A percentile compares a stretch with the other conserved stretches of the same genome.
These are phyloP conservation scores for Talaromyces thailandensis DNA, from an alignment of 495 filamentous ascomycete genomes.

Conservation along the genomic window DNA sequence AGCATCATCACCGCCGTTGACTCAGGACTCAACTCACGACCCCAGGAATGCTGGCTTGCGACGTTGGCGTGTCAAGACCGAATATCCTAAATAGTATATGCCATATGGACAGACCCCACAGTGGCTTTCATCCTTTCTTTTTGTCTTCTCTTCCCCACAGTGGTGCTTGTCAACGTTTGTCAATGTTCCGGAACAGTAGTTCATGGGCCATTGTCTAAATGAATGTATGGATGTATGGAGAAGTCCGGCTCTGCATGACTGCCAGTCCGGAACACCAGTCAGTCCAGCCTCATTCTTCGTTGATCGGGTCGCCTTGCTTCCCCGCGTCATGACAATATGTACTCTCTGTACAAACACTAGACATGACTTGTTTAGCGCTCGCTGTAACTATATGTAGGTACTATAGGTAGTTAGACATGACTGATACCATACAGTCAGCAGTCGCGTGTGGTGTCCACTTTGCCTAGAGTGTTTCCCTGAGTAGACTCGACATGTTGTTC, in stretches of 20 bases:
- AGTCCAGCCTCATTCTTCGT: not conserved
- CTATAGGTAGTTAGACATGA: no score
- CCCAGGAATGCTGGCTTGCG: not conserved
- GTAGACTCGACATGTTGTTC: no score
- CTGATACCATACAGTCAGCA: not conserved
- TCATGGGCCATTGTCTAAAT: not conserved
- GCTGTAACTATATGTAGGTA: no score
- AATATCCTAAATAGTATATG: not conserved
- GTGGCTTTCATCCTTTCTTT: not conserved
- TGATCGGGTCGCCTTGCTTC: constrained; percentile 2
- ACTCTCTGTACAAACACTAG: not conserved
- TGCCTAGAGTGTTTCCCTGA: not conserved
- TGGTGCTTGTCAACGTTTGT: not conserved
- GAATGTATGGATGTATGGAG: no score
- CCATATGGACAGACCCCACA: not conserved
- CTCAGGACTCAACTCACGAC: not conserved
- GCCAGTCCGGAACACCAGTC: not conserved
- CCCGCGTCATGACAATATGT: not conserved
- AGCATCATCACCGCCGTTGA: not conserved
- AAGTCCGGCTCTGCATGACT: not conserved
- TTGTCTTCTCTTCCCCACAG: not conserved
- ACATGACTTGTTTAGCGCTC: no score
- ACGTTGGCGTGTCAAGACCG: not conserved
- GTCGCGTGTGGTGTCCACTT: not conserved
- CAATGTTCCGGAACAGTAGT: not conserved